Base-by-base conservation (phyloP, 139 green algal species). In the Haematococcus lacustris region DNA sequence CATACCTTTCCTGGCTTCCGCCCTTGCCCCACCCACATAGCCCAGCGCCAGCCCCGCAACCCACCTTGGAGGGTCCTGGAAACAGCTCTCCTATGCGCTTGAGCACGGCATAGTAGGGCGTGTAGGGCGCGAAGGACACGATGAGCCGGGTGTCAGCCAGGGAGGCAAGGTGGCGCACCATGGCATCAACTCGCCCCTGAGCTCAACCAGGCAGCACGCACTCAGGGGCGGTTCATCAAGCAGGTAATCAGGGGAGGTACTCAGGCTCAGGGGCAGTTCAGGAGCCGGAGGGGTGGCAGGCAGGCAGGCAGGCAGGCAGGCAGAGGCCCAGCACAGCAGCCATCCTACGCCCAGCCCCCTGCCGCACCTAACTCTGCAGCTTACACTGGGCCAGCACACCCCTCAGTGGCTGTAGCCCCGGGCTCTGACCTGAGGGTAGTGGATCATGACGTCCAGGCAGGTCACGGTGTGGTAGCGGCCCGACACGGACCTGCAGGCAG, bases 371-470 rank as follows among this genome's bases (percentile, higher is more conserved):
- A 33, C 13, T 47, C 3, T 70, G 13, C 67, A 80, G n/a, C n/a
- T n/a, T n/a, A n/a, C n/a, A n/a, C n/a, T n/a, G n/a, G n/a, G n/a
- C n/a, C n/a, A n/a, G n/a, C n/a, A n/a, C n/a, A n/a, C n/a, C n/a
- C n/a, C n/a, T n/a, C n/a, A n/a, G n/a, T n/a, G n/a, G n/a, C n/a
- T n/a, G n/a, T n/a, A n/a, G n/a, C n/a, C n/a, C n/a, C 13, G 64
- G 51, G n/a, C 25, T 7, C 73, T 3, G 63, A 80, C 80, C 82
- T 91, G 85, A 1, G 94, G 94, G 82, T 99, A 99, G 86, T 99
- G 95, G 82, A 99, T 99, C 88, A 99, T 94, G 9, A 99, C 95
- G 76, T 99, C 95, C 38, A 99, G 82, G 86, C 95, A 99, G 1
- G 87, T 88, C 9, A 99, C 95, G 2, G 89, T 96, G 87, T 99